Percentiles rank a stretch among this genome's conserved stretches.
Evolutionary conservation across 257 asterid genomes (phyloP).

Genomic region (Thymus mandschuricus): DNA sequence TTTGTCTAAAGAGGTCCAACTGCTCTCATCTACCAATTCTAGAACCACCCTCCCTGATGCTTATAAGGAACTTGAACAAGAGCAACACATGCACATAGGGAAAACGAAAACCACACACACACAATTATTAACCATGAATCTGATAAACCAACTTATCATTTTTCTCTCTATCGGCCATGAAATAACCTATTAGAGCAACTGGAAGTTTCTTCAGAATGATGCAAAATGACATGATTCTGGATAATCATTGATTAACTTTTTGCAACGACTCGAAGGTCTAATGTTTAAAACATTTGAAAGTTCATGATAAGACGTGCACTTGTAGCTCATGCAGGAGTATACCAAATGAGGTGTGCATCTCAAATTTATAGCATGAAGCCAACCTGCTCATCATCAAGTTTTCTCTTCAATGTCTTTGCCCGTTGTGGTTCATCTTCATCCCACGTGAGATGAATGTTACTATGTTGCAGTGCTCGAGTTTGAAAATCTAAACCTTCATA

Average conservation of each 20-base stretch:
- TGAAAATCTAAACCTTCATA: slow-evolving; percentile 87
- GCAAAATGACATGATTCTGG: neutral
- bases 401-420: slow-evolving; percentile 60
- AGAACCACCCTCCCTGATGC: neutral
- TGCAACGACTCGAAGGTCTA: neutral
- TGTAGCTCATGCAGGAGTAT: slow-evolving; percentile 6
- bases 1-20: neutral
- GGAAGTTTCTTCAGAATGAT: neutral
- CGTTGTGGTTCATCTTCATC: slow-evolving; percentile 98
- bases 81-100: neutral
- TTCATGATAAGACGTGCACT: neutral
- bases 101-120: neutral
- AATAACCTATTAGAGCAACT: neutral
- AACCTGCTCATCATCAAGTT: slow-evolving; percentile 79
- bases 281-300: neutral
- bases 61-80: slow-evolving; percentile 8
- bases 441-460: slow-evolving; percentile 85
- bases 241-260: neutral
- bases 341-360: neutral
- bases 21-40: slow-evolving; percentile 13
- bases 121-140: slow-evolving; percentile 5
- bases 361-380: slow-evolving; percentile 26
- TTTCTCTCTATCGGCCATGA: neutral
- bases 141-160: slow-evolving; percentile 3
- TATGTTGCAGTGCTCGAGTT: slow-evolving; percentile 86